Conservation (phyloP, 1,284 basidiomycete species). For the Amylostereum chailletii region DNA sequence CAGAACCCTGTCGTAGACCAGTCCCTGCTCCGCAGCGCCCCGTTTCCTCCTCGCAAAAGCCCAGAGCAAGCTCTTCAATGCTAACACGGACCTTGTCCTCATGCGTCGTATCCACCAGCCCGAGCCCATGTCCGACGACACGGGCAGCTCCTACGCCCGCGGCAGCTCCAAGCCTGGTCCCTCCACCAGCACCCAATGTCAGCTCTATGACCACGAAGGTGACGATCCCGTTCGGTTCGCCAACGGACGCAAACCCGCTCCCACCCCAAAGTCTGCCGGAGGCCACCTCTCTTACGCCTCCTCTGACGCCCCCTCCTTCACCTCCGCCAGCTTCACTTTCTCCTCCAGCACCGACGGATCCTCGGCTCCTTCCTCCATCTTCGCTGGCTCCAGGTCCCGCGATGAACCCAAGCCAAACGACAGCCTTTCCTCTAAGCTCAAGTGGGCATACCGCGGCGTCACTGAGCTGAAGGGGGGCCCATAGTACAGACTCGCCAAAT, state of each 20-base stretch:
- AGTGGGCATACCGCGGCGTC: slow-evolving; percentile 73
- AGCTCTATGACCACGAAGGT: slow-evolving; percentile 77
- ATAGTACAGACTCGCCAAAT: slow-evolving; percentile 67
- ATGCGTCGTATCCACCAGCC: slow-evolving; percentile 53
- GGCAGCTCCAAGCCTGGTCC: slow-evolving; percentile 14
- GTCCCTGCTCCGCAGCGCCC: too few relatives aligned
- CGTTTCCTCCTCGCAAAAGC: slow-evolving; percentile 3
- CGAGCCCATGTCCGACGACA: slow-evolving; percentile 48
- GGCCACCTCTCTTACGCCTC: slow-evolving; percentile 71
- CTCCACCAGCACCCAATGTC: slow-evolving; percentile 25
- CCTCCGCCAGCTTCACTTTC: slow-evolving; percentile 67
- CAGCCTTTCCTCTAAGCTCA: slow-evolving; percentile 67
- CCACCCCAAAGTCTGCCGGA: slow-evolving; percentile 50
- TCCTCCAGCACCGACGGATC: slow-evolving; percentile 57
- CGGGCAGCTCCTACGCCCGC: slow-evolving; percentile 26
- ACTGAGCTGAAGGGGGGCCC: slow-evolving; percentile 46
- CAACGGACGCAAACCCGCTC: slow-evolving; percentile 44
- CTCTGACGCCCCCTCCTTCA: slow-evolving; percentile 53
- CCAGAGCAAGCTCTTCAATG: slow-evolving; percentile 55
- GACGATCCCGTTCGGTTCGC: slow-evolving; percentile 80
- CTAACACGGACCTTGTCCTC: slow-evolving; percentile 58
- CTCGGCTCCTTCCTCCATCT: slow-evolving; percentile 60
- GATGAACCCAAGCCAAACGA: slow-evolving; percentile 43
- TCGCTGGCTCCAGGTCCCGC: slow-evolving; percentile 25
- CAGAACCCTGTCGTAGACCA: too few relatives aligned